These are phyloP conservation scores for Lentinula aciculospora DNA, from an alignment of 768 basidiomycete genomes.

Conservation along the genomic window DNA sequence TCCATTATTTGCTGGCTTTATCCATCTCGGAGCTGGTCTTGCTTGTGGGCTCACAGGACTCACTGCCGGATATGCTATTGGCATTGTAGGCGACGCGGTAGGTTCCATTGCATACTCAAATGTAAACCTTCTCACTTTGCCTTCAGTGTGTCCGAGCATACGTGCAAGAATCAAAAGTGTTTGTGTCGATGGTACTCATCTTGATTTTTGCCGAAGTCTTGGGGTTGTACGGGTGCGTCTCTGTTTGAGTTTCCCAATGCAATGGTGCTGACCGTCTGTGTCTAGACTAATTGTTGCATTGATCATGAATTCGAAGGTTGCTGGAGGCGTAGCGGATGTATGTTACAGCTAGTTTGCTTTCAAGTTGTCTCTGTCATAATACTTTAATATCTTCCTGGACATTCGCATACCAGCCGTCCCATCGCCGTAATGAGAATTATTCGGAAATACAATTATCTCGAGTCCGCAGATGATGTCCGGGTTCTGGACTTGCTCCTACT, in stretches of 20 bases:
- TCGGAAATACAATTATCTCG: slow-evolving; percentile 1
- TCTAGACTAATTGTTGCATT: slow-evolving; percentile 78
- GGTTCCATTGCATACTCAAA: slow-evolving; percentile 21
- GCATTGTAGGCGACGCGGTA: slow-evolving; percentile 89
- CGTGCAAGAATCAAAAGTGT: slow-evolving; percentile 84
- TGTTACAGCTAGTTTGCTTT: neutral
- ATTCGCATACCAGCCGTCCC: neutral
- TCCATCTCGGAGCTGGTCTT: slow-evolving; percentile 89
- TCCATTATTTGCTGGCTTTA: slow-evolving; percentile 80
- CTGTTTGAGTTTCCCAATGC: neutral
- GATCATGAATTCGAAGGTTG: slow-evolving; percentile 82
- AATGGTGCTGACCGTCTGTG: neutral
- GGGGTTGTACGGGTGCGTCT: slow-evolving; percentile 75
- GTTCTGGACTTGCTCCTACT: slow-evolving; percentile 8
- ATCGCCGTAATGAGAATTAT: no score
- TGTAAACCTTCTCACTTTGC: slow-evolving; percentile 6
- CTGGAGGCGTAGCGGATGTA: slow-evolving; percentile 23
- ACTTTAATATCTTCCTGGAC: neutral
- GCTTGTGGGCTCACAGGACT: slow-evolving; percentile 89
- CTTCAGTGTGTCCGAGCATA: slow-evolving; percentile 87
- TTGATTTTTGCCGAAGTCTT: slow-evolving; percentile 91
- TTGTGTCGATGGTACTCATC: slow-evolving; percentile 95
- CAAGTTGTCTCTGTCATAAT: neutral
- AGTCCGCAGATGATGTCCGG: slow-evolving; percentile 15
- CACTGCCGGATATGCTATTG: slow-evolving; percentile 93